A percentile compares a stretch with the other conserved stretches of the same genome.
These are phyloP conservation scores for Globisporangium radiosum DNA, from an alignment of 352 stramenopile genomes.

Conservation along the genomic window DNA sequence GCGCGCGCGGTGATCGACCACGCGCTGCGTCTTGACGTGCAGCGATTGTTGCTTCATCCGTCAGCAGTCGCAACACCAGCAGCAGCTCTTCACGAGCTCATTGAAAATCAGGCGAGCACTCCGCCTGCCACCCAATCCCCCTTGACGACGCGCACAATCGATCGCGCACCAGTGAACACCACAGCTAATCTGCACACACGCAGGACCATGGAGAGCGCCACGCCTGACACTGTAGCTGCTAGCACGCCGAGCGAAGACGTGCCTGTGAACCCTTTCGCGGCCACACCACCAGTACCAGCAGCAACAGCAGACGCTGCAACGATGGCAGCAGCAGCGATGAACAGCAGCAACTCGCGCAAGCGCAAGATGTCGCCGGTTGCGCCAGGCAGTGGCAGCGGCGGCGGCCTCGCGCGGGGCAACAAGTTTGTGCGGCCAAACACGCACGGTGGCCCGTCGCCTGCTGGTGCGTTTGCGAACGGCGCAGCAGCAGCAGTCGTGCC, in stretches of 20 bases:
- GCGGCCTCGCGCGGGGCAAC: slow-evolving; percentile 32
- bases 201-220: not conserved
- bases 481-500: slow-evolving; percentile 12
- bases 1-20: too few relatives aligned
- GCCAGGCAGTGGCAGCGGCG: slow-evolving; percentile 4
- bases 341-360: slow-evolving; percentile 45
- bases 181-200: not conserved
- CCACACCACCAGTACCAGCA: not conserved
- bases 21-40: too few relatives aligned
- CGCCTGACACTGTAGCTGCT: not conserved
- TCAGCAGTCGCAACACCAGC: too few relatives aligned
- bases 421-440: slow-evolving; percentile 42
- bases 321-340: slow-evolving; percentile 2
- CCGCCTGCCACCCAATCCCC: not conserved
- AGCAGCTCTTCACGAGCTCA: too few relatives aligned
- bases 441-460: slow-evolving; percentile 4
- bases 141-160: too few relatives aligned
- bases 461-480: slow-evolving; percentile 8
- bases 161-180: too few relatives aligned
- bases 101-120: not conserved
- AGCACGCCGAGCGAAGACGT: not conserved
- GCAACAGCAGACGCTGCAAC: not conserved
- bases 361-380: slow-evolving; percentile 59
- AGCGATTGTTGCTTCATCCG: too few relatives aligned
- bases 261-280: not conserved